Base-by-base conservation (phyloP, 495 filamentous ascomycete genomes). In the Aspergillus olivimuriae region DNA sequence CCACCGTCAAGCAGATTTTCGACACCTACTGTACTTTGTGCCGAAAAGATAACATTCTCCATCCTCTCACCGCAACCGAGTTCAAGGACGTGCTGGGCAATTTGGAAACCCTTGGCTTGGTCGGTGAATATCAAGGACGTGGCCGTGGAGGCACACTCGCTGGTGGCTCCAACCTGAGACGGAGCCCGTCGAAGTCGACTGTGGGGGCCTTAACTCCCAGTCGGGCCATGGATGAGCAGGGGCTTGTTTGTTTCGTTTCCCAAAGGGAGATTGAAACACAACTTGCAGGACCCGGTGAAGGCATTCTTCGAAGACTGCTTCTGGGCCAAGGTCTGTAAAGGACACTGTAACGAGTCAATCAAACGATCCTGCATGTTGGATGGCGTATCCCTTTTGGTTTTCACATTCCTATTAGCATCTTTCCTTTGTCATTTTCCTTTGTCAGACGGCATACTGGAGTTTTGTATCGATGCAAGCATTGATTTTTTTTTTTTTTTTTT, bases 71-170 rank as follows among this genome's bases (percentile, higher is more conserved):
- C 3, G 78, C 73, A 20, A 90, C 85, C 2, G 92, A 99, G 60
- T 97, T 99, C 60, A 77, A 89, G 35, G 94, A 97, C 60, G 89
- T 99, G 3, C 68, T 98, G n/a, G 79, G 82, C 8, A 89, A 84
- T 36, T 65, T 98, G 21, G 92, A 97, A 63, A 88, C 87, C 0
- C 63, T 94, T 50, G 86, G 85, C 1, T 62, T 96, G 11, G 74
- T 94, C 11, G 77, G 81, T n/a, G 80, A 82, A 23, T 72, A 72
- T 11, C 87, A 89, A 23, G 86, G 87, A 45, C 80, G 80, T 32
- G 78, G 82, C 45, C 81, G 74, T 24, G 82, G 82, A 16, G 81
- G 77, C 35, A 78, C 80, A 35, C 63, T 75, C 16, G 66, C 65
- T 35, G 61, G 63, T 19, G 66, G 67, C 40, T 65, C 67, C 16